Evolutionary conservation across 2,329 filamentous ascomycete species (phyloP), one percentile per base, ranked within the genome.

Genomic region (Neofusicoccum umdonicola): DNA sequence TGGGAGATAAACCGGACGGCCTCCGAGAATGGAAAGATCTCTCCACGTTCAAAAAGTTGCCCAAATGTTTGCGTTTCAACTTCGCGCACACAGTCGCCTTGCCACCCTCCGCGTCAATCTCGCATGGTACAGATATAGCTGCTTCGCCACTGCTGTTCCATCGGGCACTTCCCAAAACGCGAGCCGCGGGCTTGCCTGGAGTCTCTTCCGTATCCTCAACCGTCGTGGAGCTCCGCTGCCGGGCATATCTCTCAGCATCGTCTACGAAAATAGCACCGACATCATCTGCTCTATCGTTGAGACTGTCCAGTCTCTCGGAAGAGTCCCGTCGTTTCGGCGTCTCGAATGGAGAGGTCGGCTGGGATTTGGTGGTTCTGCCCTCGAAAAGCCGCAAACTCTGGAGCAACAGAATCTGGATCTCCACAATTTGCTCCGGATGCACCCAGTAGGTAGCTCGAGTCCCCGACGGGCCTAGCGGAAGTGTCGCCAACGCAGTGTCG

Each of bases 391-490:
- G 77, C 68, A 82, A 77, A 62, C 84, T 75, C 65, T 84, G 82
- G 3, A 84, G 73, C 11, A 86, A 69, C 2, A 85, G 70, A 8
- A 85, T 77, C 57, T 84, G 80, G n/a, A 83, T 73, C 71, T 85
- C 82, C 22, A 85, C 79, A 44, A 85, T 70, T 67, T 84, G 82
- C 64, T 86, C 84, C 1, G 78, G 74, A 69, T 85, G 83, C 52
- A 85, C 78, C 79, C 84, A 85, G 67, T 85, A 86, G 15, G 78
- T 78, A 1, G 82, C 83, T 61, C 80, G 80, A 34, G 73, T 78
- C 12, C 81, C 81, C 54, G 73, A 69, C 8, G 77, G 70, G 2
- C 82, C 82, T 8, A 85, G 70, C 11, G 82, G 82, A 1, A 81
- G 73, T 9, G 79, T 80, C 13, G 79, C 77, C 37, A 85, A 69